These are phyloP conservation scores for Colletotrichum sp. DNA, from an alignment of 2,329 filamentous ascomycete genomes.

Conservation along the genomic window DNA sequence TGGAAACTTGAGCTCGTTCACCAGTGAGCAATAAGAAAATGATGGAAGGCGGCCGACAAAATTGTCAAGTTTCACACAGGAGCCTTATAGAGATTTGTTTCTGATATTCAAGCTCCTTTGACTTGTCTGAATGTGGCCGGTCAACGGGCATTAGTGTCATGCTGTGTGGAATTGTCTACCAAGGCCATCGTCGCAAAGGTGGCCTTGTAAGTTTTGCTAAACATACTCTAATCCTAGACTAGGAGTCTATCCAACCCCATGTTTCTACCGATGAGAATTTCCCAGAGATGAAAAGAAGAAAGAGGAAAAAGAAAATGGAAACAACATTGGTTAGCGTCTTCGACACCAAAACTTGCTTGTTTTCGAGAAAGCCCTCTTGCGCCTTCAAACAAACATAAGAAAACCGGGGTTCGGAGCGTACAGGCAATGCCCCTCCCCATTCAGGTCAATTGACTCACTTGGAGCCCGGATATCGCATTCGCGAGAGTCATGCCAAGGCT, in stretches of 20 bases:
- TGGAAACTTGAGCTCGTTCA: background rate
- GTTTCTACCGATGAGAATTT: background rate
- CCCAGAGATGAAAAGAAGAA: background rate
- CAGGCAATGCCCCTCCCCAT: background rate
- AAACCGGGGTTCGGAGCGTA: background rate
- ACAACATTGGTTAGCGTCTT: background rate
- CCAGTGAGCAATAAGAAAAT: background rate
- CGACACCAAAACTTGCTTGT: background rate
- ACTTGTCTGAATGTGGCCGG: background rate
- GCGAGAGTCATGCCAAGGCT: background rate
- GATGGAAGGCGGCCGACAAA: rapidly evolving
- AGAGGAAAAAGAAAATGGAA: background rate
- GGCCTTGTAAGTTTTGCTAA: background rate
- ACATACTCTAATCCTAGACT: background rate
- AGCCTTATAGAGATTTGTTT: background rate
- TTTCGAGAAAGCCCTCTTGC: background rate
- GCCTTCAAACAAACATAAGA: background rate
- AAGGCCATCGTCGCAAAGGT: background rate
- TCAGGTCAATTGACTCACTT: background rate
- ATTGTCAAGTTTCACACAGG: background rate
- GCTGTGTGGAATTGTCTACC: background rate
- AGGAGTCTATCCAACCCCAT: background rate
- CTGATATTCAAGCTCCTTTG: background rate
- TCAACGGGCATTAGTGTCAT: background rate
- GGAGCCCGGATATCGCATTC: background rate